Base-by-base conservation (phyloP, 495 filamentous ascomycete species). In the Penicillium cataractarum region DNA sequence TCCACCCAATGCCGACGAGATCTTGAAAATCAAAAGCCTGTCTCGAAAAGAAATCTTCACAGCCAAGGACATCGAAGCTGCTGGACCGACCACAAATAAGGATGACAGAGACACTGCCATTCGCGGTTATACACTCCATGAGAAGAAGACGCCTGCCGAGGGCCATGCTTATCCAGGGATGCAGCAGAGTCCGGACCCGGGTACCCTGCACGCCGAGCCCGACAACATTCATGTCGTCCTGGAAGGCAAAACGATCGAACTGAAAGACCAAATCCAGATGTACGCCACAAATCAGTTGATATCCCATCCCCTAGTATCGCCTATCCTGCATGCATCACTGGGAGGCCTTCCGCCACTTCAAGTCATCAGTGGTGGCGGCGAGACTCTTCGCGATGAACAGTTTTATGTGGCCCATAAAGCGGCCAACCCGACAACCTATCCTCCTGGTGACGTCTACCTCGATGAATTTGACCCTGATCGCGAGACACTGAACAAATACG, bases 371-470 rank as follows among this genome's bases (percentile, higher is more conserved):
- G 94, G 94, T 6, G 92, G 93, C 3, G 94, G 91, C 4, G 94
- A 98, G 72, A 84, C 93, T 60, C 82, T 98, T 13, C 86, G 90
- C 13, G 94, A 98, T 70, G 94, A 98, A 75, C 94, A 98, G 66
- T 90, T 97, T 58, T 98, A 97, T 64, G 61, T 97, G 6, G 94
- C 94, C 6, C 94, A 98, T 69, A 98, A 97, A 75, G 92, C 92
- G 21, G 92, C 94, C 7, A 85, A 92, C 61, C 94, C 94, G 5
- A 67, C 81, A 6, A 79, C 84, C 49, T 97, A 93, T 66, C 84
- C 87, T 1, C 92, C 91, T 0, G 80, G 83, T 15, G 85, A 91
- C 35, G 78, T 78, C 0, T 81, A 87, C 58, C 78, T 94, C 32
- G 79, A 87, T 40, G 89, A 92, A 42, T 71, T 84, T 44, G 88